Evolutionary conservation across 495 filamentous ascomycete species (phyloP).

Genomic region (Tirmania nivea): DNA sequence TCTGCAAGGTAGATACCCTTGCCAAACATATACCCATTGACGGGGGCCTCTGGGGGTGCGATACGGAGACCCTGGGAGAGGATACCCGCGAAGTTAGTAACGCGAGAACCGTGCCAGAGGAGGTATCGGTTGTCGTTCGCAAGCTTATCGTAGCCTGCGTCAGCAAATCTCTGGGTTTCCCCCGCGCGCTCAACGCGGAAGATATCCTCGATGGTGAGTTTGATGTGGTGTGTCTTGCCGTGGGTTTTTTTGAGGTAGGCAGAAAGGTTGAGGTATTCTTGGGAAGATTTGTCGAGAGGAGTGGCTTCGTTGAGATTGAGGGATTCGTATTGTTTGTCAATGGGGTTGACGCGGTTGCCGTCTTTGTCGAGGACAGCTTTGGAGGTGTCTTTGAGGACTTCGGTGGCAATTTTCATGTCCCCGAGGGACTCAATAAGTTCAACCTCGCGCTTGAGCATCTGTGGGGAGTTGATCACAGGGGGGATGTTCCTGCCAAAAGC

Average conservation of each 20-base stretch:
- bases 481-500: constrained; percentile 53
- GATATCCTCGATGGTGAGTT: constrained; percentile 46
- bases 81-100: constrained; percentile 66
- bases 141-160: constrained; percentile 27
- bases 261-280: constrained; percentile 41
- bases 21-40: constrained; percentile 60
- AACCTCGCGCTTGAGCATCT: constrained; percentile 46
- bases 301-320: constrained; percentile 58
- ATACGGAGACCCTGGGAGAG: constrained; percentile 69
- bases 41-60: constrained; percentile 63
- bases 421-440: constrained; percentile 53
- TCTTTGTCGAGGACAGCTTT: constrained; percentile 25
- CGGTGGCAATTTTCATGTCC: constrained; percentile 61
- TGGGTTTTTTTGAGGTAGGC: constrained; percentile 44
- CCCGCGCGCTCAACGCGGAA: constrained; percentile 65
- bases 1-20: constrained; percentile 87
- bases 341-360: constrained; percentile 27
- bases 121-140: constrained; percentile 38
- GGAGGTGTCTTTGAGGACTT: constrained; percentile 46
- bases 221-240: constrained; percentile 35
- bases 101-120: constrained; percentile 65
- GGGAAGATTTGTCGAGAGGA: constrained; percentile 32
- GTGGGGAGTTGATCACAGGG: constrained; percentile 33
- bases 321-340: constrained; percentile 49
- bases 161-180: constrained; percentile 44